These are phyloP conservation scores for Sphaerulina vaccinii DNA, from an alignment of 2,329 filamentous ascomycete species.

Conservation along the genomic window DNA sequence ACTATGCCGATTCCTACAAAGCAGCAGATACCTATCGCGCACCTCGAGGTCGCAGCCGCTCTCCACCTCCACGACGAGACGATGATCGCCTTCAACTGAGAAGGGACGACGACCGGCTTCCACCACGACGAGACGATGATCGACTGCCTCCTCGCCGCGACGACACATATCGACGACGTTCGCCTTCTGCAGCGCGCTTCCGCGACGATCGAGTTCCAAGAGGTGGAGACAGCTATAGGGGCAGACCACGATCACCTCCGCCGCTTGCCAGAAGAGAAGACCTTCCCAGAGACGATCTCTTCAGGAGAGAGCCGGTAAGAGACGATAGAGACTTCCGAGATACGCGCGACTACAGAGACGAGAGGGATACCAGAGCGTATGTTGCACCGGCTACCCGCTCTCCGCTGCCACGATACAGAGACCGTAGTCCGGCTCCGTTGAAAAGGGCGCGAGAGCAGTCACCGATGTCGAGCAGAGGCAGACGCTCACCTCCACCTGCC, in stretches of 20 bases:
- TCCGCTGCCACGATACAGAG: constrained; percentile 41
- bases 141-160: constrained; percentile 34
- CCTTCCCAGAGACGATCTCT: constrained; percentile 38
- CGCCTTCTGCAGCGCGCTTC: constrained; percentile 33
- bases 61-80: constrained; percentile 15
- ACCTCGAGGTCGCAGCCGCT: constrained; percentile 23
- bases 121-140: constrained; percentile 13
- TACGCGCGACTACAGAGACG: constrained; percentile 35
- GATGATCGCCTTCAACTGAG: constrained; percentile 25
- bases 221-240: constrained; percentile 38
- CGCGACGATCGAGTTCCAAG: constrained; percentile 29
- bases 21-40: constrained; percentile 36
- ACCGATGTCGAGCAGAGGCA: constrained; percentile 47
- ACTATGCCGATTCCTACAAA: constrained; percentile 30
- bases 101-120: constrained; percentile 20
- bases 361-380: constrained; percentile 29
- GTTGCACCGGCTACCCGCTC: constrained; percentile 34
- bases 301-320: constrained; percentile 37
- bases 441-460: constrained; percentile 49
- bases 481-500: constrained; percentile 42
- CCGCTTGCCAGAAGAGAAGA: constrained; percentile 34
- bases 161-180: constrained; percentile 33
- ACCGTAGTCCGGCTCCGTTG: constrained; percentile 45
- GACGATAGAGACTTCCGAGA: constrained; percentile 31
- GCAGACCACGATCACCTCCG: constrained; percentile 34